Evolutionary conservation across 148 eudicot genomes (phyloP).

Genomic region (Heliosperma pusillum): DNA sequence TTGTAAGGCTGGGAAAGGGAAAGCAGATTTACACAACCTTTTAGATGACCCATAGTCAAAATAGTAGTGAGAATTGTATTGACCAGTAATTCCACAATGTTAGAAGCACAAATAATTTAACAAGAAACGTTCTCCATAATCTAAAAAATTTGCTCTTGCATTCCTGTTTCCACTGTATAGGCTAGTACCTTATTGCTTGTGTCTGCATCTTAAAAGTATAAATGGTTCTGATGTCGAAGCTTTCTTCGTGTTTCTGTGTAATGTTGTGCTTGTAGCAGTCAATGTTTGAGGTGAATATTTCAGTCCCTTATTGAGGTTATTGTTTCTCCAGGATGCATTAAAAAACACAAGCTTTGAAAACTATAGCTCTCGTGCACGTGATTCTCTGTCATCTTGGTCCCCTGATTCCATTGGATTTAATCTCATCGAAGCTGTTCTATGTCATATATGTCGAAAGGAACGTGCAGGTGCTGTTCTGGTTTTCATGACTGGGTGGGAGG

Average conservation of each 20-base stretch:
- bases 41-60: not conserved
- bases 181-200: not conserved
- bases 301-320: constrained; percentile 8
- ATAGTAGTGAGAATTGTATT: not conserved
- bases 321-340: constrained; percentile 69
- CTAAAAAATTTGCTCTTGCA: not conserved
- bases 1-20: not conserved
- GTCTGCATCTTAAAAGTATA: not conserved
- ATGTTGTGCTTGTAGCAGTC: not conserved
- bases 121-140: not conserved
- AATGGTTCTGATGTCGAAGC: not conserved
- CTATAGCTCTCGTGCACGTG: constrained; percentile 83
- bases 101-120: not conserved
- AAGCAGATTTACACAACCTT: not conserved
- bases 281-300: constrained; percentile 15
- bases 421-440: constrained; percentile 87
- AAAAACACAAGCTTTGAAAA: constrained; percentile 67
- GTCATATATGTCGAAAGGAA: constrained; percentile 97
- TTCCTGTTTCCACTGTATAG: not conserved
- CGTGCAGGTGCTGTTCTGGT: constrained; percentile 90
- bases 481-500: constrained; percentile 99
- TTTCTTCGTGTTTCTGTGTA: not conserved
- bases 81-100: too few relatives aligned
- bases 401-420: constrained; percentile 94
- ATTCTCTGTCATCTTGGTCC: constrained; percentile 85